Base-by-base conservation (phyloP, 1,284 basidiomycete genomes). In the Sanghuangporus sanghuang region DNA sequence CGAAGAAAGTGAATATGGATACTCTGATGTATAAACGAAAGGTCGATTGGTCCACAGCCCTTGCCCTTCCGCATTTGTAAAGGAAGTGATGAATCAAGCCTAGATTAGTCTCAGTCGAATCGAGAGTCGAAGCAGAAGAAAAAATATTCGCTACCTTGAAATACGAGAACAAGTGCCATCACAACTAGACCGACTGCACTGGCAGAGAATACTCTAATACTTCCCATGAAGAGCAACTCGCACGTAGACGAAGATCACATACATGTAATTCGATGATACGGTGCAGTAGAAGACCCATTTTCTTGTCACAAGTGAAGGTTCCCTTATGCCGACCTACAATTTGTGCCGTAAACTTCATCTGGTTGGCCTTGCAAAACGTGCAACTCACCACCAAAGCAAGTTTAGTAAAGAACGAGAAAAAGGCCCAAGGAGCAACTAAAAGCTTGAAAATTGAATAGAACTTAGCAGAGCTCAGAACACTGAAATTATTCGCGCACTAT, bases 271-370 rank as follows among this genome's bases (percentile, higher is more conserved):
- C 6, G 60, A 62, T 16, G 49, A 55, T 11, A 65, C 16, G 21
- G 64, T 65, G 57, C 64, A 65, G 35, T 65, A 62, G 48, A 65
- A 65, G 11, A 59, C 50, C 56, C 60, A 65, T 56, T 59, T n/a
- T 8, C 50, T 65, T 14, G 64, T 58, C 18, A 65, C 64, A 5
- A 38, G 36, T 36, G 48, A 54, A 9, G 60, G 61, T 16, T 62
- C 52, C 21, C 23, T 60, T 14, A 42, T 18, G 38, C 35, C 55
- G 40, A 36, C 42, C 27, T n/a, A 35, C 3, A 6, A 53, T 32
- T 59, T 59, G 40, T n/a, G 27, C 27, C 27, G 27, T 32, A 3
- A 32, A 32, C 4, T 32, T 32, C 27, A 3, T 32, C 27, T 32
- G 27, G 27, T 3, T 32, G 27, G 27, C 27, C 27, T 32, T 32